Evolutionary conservation across 2,329 filamentous ascomycete species (phyloP).

Genomic region (Mariannaea sp.): DNA sequence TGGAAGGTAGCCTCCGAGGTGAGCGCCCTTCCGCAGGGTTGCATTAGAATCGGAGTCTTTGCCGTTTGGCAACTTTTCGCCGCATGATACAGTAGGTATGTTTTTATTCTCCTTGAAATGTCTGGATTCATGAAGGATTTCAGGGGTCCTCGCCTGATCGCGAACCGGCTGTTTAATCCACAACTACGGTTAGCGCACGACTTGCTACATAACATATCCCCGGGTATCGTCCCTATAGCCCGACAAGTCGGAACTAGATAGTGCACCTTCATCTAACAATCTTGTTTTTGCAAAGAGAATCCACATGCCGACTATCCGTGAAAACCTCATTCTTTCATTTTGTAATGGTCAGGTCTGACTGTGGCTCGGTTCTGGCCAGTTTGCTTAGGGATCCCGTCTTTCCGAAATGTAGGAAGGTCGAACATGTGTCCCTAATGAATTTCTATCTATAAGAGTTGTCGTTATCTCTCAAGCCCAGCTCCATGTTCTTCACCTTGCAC

Average conservation of each 20-base stretch:
- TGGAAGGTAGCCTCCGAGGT: conserved; percentile 27
- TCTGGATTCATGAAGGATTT: background rate
- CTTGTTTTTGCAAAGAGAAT: background rate
- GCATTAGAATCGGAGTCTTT: conserved; percentile 5
- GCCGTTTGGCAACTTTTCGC: background rate
- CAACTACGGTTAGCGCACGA: too few relatives aligned
- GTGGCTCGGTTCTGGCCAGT: background rate
- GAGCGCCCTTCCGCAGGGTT: conserved; percentile 12
- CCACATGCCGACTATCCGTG: background rate
- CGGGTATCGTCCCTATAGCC: conserved; percentile 15
- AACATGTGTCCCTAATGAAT: background rate
- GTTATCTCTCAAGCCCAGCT: background rate
- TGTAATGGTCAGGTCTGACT: background rate
- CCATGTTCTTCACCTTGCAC: background rate
- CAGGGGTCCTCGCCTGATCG: background rate
- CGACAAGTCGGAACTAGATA: conserved; percentile 4
- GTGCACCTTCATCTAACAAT: background rate
- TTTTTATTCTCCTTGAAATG: background rate
- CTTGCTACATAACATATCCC: background rate
- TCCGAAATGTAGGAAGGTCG: conserved; percentile 6
- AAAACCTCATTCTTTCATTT: too few relatives aligned
- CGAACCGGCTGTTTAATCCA: background rate
- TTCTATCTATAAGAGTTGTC: conserved; percentile 20
- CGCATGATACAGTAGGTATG: background rate
- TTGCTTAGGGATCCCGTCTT: conserved; percentile 22